phyloP scores from a whole-genome alignment of 306 rosid genomes.

The Malus sylvestris region DNA sequence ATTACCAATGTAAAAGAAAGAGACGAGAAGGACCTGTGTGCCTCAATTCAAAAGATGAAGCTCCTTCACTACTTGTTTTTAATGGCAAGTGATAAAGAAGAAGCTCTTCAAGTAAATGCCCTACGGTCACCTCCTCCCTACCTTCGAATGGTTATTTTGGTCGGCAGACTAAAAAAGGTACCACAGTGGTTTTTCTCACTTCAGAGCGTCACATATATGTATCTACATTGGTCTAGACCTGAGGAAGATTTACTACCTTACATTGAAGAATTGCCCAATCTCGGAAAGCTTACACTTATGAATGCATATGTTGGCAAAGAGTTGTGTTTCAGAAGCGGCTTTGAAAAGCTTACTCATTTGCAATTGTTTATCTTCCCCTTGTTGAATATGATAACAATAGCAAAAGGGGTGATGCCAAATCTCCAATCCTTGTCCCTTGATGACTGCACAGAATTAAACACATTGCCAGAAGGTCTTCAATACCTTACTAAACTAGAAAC shows the following conservation, averaged over 20 bases:
- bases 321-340: neutral
- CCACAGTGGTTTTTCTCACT: constrained; percentile 5
- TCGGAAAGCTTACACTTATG: neutral
- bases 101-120: neutral
- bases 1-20: neutral
- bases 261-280: neutral
- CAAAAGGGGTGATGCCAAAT: neutral
- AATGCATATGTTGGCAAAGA: neutral
- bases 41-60: constrained; percentile 6
- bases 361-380: neutral
- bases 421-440: neutral
- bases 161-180: neutral
- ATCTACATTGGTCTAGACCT: neutral
- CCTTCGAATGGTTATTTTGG: neutral
- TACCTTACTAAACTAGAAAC: neutral
- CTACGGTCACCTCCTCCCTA: constrained; percentile 12
- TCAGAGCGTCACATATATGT: neutral
- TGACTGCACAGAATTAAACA: neutral
- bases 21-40: constrained; percentile 1
- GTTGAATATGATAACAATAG: neutral
- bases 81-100: neutral
- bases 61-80: neutral
- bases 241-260: neutral
- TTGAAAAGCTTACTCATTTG: constrained; percentile 1
- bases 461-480: constrained; percentile 11